Base-by-base conservation (phyloP, 2,329 filamentous ascomycete species). In the Talaromyces sp. region DNA sequence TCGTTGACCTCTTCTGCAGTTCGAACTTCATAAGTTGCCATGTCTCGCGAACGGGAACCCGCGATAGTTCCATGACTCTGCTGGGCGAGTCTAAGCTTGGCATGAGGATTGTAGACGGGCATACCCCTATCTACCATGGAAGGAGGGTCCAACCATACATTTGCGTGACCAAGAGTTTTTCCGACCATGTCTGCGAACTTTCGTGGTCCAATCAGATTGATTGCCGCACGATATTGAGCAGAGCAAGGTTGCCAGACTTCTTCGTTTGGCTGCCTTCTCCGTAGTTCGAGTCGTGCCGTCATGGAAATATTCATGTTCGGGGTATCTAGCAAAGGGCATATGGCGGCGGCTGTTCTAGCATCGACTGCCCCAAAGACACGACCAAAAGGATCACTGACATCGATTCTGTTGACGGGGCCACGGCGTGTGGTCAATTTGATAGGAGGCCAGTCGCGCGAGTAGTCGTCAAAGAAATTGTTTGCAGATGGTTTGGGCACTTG, bases 1-100 rank as follows among this genome's bases (percentile, higher is more conserved):
- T 86, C 88, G 9, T 89, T 88, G 64, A 96, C 89, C 75, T 98
- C 92, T 69, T 98, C 93, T 0, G 88, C 87, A 0, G 91, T 93
- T 35, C 91, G 85, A 55, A 78, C 75, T 60, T 80, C 79, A 33
- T 75, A 76, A 40, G 73, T 72, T 54, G 74, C 67, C 6, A 60
- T 62, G 1, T 68, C 48, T 14, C 73, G 70, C 35, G 68, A 68
- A 57, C 71, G 67, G 5, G 68, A 61, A 35, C 67, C 64, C 37
- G 67, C 69, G 44, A 67, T 66, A 16, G 71, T 63, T 55, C 65
- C 55, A 42, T 65, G 68, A 21, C 64, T 61, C 11, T 80, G 78
- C 60, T 80, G 78, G 58, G 70, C 67, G 12, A 71, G 68, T 76
- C 81, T 70, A 81, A 79, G 68, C 80, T 77, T 72, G 78, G 76